Conservation (phyloP, 805 yeast species). For the Tetrapisispora taiwanensis region DNA sequence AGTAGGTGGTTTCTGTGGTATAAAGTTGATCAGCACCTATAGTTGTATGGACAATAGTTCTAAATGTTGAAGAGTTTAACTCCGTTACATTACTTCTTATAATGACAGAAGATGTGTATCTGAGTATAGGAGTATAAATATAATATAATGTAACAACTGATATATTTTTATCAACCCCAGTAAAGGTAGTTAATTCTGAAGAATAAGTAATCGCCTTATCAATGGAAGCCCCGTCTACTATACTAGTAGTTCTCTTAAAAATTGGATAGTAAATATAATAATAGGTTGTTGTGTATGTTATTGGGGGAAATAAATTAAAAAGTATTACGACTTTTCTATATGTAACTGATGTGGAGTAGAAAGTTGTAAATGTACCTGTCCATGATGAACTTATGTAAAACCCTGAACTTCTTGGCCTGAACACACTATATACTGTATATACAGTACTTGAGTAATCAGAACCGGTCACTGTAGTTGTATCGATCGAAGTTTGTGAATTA, state of each 20-base stretch:
- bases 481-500: background rate
- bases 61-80: background rate
- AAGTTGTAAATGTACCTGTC: constrained; percentile 2
- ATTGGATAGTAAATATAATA: background rate
- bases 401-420: background rate
- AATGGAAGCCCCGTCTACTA: constrained; percentile 1
- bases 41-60: background rate
- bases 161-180: no score
- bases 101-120: background rate
- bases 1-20: background rate
- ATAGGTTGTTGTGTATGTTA: background rate
- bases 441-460: background rate
- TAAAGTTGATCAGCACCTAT: no score
- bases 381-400: constrained; percentile 1
- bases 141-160: background rate
- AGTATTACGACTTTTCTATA: background rate
- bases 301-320: background rate
- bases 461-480: background rate
- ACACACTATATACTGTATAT: background rate
- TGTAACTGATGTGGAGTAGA: background rate
- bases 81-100: background rate
- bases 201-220: background rate
- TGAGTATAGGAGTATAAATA: background rate
- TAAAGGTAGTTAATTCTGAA: background rate
- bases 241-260: background rate